These are phyloP conservation scores for Skeletonema potamos DNA, from an alignment of 108 stramenopile genomes.

Conservation along the genomic window DNA sequence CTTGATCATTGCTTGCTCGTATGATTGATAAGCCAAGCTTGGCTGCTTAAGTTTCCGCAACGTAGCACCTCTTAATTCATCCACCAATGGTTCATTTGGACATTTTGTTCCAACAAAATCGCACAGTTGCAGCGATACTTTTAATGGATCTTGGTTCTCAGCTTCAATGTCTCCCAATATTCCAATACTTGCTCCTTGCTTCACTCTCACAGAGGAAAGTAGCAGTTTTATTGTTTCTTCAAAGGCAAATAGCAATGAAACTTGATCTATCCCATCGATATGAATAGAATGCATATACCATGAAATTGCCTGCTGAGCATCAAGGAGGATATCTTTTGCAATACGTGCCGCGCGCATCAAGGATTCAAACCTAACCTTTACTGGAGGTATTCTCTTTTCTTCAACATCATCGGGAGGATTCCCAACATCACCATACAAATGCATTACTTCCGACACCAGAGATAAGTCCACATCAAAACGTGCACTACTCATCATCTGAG, in stretches of 20 bases:
- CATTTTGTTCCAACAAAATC: constrained; percentile 14
- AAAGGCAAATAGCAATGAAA: constrained; percentile 3
- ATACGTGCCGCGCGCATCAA: constrained; percentile 21
- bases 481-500: not conserved
- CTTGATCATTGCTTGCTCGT: constrained; percentile 18
- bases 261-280: constrained; percentile 18
- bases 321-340: constrained; percentile 18
- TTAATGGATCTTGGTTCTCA: not conserved
- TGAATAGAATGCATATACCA: constrained; percentile 12
- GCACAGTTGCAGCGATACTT: constrained; percentile 10
- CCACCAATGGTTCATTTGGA: constrained; percentile 23
- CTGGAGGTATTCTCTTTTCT: constrained; percentile 20
- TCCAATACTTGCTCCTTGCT: not conserved
- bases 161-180: not conserved
- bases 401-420: constrained; percentile 2
- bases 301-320: constrained; percentile 10
- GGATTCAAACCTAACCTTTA: constrained; percentile 11
- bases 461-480: not conserved
- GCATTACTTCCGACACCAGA: constrained; percentile 2
- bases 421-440: constrained; percentile 13
- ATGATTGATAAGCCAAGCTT: constrained; percentile 17
- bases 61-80: constrained; percentile 27
- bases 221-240: constrained; percentile 13
- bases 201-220: not conserved
- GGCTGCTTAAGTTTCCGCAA: constrained; percentile 22